A percentile compares a stretch with the other conserved stretches of the same genome.
Conservation (phyloP, 2,329 filamentous ascomycete species). For the Cercospora sp. region DNA sequence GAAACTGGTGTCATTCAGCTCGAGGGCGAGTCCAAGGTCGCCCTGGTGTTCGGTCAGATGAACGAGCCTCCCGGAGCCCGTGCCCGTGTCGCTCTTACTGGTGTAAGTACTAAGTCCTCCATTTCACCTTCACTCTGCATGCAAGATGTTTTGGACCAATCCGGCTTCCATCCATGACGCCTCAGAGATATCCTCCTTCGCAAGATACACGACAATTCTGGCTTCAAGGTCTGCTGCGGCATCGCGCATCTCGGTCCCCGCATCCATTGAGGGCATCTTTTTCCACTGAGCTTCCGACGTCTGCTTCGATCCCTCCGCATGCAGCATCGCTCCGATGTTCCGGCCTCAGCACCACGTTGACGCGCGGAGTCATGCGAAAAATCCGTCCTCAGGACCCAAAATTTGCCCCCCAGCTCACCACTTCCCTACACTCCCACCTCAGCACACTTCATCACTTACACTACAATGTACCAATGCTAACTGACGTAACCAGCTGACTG, state of each 20-base stretch:
- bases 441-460: not conserved
- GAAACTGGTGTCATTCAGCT: constrained; percentile 99
- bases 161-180: not conserved
- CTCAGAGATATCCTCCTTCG: not conserved
- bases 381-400: not conserved
- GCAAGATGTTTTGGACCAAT: not conserved
- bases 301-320: too few relatives aligned
- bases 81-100: constrained; percentile 98
- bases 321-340: too few relatives aligned
- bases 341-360: not conserved
- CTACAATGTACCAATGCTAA: not conserved
- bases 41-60: constrained; percentile 99
- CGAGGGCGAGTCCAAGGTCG: constrained; percentile 99
- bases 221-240: not conserved
- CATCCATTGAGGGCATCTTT: not conserved
- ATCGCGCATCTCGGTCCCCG: not conserved
- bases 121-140: not conserved
- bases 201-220: not conserved
- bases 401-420: not conserved
- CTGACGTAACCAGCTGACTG: constrained; percentile 46
- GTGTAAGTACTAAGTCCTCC: constrained; percentile 42
- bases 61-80: constrained; percentile 99
- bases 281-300: too few relatives aligned
- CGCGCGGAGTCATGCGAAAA: not conserved
- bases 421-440: not conserved